These are phyloP conservation scores for Gossypium turneri DNA, from an alignment of 345 rosid genomes.

Conservation along the genomic window DNA sequence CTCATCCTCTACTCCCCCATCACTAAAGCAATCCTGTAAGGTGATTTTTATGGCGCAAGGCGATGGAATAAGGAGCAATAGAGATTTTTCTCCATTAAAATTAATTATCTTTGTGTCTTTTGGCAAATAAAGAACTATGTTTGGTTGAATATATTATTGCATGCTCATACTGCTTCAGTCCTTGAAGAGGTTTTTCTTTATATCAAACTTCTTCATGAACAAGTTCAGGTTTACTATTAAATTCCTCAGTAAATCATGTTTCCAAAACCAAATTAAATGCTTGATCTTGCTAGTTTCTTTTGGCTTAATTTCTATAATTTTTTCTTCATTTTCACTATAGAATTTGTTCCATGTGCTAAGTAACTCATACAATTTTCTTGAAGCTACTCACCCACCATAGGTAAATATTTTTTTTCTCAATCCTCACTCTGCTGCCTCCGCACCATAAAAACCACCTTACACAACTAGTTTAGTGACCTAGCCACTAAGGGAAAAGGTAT, in stretches of 20 bases:
- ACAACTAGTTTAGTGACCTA: too few species aligned
- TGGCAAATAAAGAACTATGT: neutral
- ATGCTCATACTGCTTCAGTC: slow-evolving; percentile 72
- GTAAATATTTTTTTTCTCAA: slow-evolving; percentile 14
- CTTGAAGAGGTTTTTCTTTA: slow-evolving; percentile 58
- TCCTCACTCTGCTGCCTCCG: too few species aligned
- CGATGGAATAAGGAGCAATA: too few species aligned
- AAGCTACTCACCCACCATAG: slow-evolving; percentile 29
- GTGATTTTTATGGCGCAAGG: too few species aligned
- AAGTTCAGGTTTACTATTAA: slow-evolving; percentile 45
- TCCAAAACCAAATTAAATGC: neutral
- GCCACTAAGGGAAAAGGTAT: too few species aligned
- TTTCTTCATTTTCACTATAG: slow-evolving; percentile 23
- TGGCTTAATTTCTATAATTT: neutral
- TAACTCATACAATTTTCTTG: slow-evolving; percentile 26
- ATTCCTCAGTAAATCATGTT: neutral
- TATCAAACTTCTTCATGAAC: slow-evolving; percentile 56
- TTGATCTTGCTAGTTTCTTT: slow-evolving; percentile 24
- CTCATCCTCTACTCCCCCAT: too few species aligned
- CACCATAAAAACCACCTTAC: too few species aligned
- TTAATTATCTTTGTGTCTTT: neutral
- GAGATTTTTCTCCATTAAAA: neutral
- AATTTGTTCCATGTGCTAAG: slow-evolving; percentile 43
- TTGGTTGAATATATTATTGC: slow-evolving; percentile 24
- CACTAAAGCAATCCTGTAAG: too few species aligned